Base-by-base conservation (phyloP, 164 flowering plant species). In the Berberis thunbergii region DNA sequence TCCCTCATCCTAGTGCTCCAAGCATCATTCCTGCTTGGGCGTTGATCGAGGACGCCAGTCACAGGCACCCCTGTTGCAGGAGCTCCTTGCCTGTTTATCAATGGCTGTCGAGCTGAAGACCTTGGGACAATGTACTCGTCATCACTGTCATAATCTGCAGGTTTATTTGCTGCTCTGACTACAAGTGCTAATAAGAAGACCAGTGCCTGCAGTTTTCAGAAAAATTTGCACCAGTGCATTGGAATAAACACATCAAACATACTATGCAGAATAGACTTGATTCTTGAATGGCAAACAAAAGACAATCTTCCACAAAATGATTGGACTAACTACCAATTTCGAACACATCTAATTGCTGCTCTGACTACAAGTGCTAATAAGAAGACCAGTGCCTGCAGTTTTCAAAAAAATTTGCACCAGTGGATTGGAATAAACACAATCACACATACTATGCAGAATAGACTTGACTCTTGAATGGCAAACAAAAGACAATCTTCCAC, bases 1-100 rank as follows among this genome's bases (percentile, higher is more conserved):
- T 89, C 97, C 73, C 91, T 79, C 97, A 89, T 86, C 3, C 97
- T 83, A 70, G 88, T 59, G 72, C 97, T 89, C 97, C 97, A 89
- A 62, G 97, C 94, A 74, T 89, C 97, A 74, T 73, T 89, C 78
- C 97, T 83, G 69, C 74, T 73, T 4, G 88, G 82, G 7, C 94
- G 86, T 50, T 80, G 80, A 72, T 89, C 97, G 63, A 79, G 75
- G 53, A 84, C 7, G 5, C 78, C 81, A 77, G 88, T 69, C 61
- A 73, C 91, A 65, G 94, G 89, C 9, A 75, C 83, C 55, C 91
- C 89, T 49, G 94, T 58, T 6, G 84, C 83, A 46, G 92, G 85
- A 75, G 40, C 76, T 42, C 80, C 72, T 59, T 75, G 82, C 72
- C 85, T 74, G 72, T 75, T 81, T 69, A 86, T 70, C 77, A 89